phyloP scores from a whole-genome alignment of 169 alveolate genomes.

The Eimeria brunetti region DNA sequence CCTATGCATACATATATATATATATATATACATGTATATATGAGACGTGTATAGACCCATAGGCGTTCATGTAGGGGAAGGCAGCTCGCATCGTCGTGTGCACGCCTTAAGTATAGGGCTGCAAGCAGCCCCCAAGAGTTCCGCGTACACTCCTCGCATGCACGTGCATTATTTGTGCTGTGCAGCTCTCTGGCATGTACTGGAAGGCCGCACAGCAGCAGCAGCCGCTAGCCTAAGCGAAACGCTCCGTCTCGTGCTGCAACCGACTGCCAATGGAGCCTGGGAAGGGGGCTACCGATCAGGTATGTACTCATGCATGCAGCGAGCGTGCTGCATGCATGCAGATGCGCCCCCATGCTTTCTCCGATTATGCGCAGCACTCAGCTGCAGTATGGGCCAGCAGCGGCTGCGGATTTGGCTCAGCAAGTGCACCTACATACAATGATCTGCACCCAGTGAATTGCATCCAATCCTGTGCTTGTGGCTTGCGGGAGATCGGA shows the following conservation, averaged over 20 bases:
- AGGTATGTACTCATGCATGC: constrained; percentile 79
- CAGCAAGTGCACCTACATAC: not conserved
- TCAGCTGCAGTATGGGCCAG: not conserved
- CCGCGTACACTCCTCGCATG: not conserved
- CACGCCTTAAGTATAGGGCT: not conserved
- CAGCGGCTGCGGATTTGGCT: not conserved
- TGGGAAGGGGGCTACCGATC: constrained; percentile 95
- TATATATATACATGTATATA: not conserved
- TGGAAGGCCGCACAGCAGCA: constrained; percentile 71
- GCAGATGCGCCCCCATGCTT: not conserved
- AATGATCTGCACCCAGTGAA: not conserved
- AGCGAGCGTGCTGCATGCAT: not conserved
- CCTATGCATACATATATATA: not conserved
- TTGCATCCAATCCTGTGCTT: not conserved
- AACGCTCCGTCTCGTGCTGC: constrained; percentile 91
- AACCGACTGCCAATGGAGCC: constrained; percentile 92
- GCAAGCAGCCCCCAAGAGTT: not conserved
- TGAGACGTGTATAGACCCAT: no score
- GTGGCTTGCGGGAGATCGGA: not conserved
- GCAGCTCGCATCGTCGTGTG: no score
- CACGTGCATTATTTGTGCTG: not conserved
- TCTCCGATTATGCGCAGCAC: not conserved
- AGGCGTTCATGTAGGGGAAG: not conserved
- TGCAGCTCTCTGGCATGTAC: constrained; percentile 76
- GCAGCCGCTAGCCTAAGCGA: constrained; percentile 77